Base-by-base conservation (phyloP, 2,329 filamentous ascomycete species). In the Ophiostoma australiae region DNA sequence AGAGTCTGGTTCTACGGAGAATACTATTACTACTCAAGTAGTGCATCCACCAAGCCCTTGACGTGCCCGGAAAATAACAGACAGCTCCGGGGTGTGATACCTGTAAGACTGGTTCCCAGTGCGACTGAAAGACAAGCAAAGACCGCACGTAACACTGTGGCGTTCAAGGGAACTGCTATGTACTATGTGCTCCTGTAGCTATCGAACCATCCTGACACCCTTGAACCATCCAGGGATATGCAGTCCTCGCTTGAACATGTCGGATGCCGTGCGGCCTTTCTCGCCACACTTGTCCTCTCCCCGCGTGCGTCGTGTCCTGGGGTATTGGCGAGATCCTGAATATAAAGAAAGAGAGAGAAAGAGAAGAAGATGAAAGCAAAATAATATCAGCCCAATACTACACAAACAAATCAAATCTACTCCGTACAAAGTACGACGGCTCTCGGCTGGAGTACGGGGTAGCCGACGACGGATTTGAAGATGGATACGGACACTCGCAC, bases 71-170 rank as follows among this genome's bases (percentile, higher is more conserved):
- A 48, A 48, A 20, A 48, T 48, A 48, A n/a, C 17, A 48, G 44
- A 48, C 44, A n/a, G 7, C 44, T 4, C 17, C 17, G 44, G 44
- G 6, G 44, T n/a, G 44, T n/a, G 7, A 1, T 48, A n/a, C 44
- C 17, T 58, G 52, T 58, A 11, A 7, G 7, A 41, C 39, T 41
- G 27, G 27, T 31, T 31, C 27, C 3, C 27, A 31, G 27, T 31
- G 17, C 5, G 48, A 52, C 48, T 7, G 48, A n/a, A 52, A 52
- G 17, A 23, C 52, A 48, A n/a, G 17, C 52, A 27, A 58, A 27
- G n/a, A 58, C 23, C 11, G 52, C 52, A 58, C 44, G 44, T 48
- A 48, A 48, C 44, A n/a, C 44, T 48, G n/a, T 58, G 52, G 52
- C 52, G 52, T 58, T 27, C 44, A 4, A n/a, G 20, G 44, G 6